These are phyloP conservation scores for Arabidopsis suecica DNA, from an alignment of 345 rosid genomes.

Conservation along the genomic window DNA sequence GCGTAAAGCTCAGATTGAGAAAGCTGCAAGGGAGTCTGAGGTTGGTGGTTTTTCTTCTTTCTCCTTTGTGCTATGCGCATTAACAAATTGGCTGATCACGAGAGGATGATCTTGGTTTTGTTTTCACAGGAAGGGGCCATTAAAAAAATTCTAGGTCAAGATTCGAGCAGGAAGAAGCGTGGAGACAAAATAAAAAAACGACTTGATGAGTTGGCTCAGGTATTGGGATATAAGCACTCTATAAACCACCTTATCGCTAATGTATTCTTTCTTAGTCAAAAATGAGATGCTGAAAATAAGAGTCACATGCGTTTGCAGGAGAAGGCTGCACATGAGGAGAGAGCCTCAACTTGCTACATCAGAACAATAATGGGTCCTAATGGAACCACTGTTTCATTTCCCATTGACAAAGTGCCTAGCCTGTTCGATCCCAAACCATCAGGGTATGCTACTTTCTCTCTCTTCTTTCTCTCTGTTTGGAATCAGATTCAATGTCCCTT, in stretches of 20 bases:
- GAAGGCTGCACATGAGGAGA: conserved; percentile 67
- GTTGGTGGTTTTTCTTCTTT: conserved; percentile 49
- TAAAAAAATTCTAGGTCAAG: conserved; percentile 93
- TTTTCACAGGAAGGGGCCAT: conserved; percentile 83
- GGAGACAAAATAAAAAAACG: conserved; percentile 82
- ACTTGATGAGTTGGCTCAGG: conserved; percentile 88
- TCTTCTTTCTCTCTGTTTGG: background rate
- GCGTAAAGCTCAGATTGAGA: conserved; percentile 86
- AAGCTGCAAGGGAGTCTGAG: conserved; percentile 89
- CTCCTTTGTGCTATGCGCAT: background rate
- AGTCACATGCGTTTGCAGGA: conserved; percentile 53
- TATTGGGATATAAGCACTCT: conserved; percentile 35
- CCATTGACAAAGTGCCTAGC: conserved; percentile 82
- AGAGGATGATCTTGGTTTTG: conserved; percentile 22
- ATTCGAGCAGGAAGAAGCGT: conserved; percentile 86
- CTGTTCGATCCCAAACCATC: conserved; percentile 64
- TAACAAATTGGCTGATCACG: conserved; percentile 2
- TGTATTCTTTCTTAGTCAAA: conserved; percentile 9
- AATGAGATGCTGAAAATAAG: conserved; percentile 16
- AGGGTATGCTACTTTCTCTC: conserved; percentile 49
- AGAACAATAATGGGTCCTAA: conserved; percentile 73
- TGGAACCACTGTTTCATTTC: conserved; percentile 82
- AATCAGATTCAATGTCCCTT: conserved; percentile 12
- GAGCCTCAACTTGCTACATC: conserved; percentile 55
- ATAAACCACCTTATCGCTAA: conserved; percentile 12